Conservation (phyloP, 768 basidiomycete genomes). For the Boletus vermiculosoides region DNA sequence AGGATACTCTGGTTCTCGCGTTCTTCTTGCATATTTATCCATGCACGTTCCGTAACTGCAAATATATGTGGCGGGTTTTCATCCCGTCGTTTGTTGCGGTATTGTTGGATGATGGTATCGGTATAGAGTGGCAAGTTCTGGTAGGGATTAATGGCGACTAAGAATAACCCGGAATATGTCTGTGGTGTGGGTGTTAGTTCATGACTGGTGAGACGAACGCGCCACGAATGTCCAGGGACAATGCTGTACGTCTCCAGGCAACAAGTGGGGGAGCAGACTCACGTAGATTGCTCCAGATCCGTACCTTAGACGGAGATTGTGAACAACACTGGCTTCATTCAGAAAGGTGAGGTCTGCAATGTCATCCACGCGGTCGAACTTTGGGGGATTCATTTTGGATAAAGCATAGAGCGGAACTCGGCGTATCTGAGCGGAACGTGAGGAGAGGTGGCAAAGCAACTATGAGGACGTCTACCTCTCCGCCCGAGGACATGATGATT, state of each 20-base stretch:
- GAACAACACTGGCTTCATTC: constrained; percentile 98
- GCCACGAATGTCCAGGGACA: constrained; percentile 6
- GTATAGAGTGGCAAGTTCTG: constrained; percentile 89
- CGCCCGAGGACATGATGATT: constrained; percentile 80
- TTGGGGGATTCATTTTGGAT: constrained; percentile 97
- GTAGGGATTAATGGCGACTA: constrained; percentile 98
- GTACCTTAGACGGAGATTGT: constrained; percentile 91
- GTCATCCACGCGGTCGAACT: constrained; percentile 96
- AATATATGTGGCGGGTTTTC: constrained; percentile 97
- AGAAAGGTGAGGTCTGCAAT: constrained; percentile 97
- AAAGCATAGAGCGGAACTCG: constrained; percentile 75
- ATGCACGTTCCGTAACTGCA: constrained; percentile 94
- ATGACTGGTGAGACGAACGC: not conserved
- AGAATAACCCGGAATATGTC: constrained; percentile 95
- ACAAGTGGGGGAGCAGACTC: constrained; percentile 32
- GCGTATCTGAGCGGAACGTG: constrained; percentile 45
- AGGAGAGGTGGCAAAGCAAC: not conserved
- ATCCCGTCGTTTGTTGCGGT: constrained; percentile 81
- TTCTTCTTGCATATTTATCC: constrained; percentile 98
- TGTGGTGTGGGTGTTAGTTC: constrained; percentile 34
- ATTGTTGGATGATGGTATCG: constrained; percentile 83
- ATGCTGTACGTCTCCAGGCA: not conserved
- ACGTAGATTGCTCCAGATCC: constrained; percentile 92
- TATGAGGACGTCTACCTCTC: constrained; percentile 56
- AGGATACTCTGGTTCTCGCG: constrained; percentile 96